phyloP scores from a whole-genome alignment of 129 eudicot genomes.

The Calendula officinalis region DNA sequence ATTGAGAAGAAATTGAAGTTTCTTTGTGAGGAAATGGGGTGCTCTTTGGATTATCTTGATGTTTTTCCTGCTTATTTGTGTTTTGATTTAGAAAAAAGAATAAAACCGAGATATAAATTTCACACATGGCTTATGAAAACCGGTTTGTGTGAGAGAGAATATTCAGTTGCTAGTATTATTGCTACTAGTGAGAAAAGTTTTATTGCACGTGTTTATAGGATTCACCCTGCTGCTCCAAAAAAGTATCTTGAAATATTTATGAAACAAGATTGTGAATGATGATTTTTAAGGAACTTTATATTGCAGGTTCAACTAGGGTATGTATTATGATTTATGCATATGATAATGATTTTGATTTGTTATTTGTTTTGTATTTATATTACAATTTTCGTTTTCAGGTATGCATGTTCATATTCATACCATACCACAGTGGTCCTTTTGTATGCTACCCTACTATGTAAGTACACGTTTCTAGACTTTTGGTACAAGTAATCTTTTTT shows the following conservation, averaged over 20 bases:
- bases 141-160: slow-evolving; percentile 48
- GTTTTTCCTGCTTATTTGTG: slow-evolving; percentile 61
- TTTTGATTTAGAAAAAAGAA: slow-evolving; percentile 64
- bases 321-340: no score
- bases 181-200: slow-evolving; percentile 57
- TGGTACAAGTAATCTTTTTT: no score
- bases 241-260: slow-evolving; percentile 47
- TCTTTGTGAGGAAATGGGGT: slow-evolving; percentile 49
- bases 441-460: no score
- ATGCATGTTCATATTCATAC: no score
- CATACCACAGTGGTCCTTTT: no score
- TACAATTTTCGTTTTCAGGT: no score
- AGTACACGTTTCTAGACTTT: no score
- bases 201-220: slow-evolving; percentile 45
- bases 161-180: slow-evolving; percentile 56
- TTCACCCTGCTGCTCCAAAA: slow-evolving; percentile 66
- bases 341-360: no score
- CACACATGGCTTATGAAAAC: slow-evolving; percentile 59
- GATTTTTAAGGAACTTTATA: slow-evolving; percentile 14
- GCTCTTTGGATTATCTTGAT: slow-evolving; percentile 49
- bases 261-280: slow-evolving; percentile 23
- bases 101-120: slow-evolving; percentile 66
- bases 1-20: slow-evolving; percentile 47
- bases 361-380: no score
- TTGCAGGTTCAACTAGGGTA: background rate